Base-by-base conservation (phyloP, 2,329 filamentous ascomycete genomes). In the Pleoardoris graminearum region DNA sequence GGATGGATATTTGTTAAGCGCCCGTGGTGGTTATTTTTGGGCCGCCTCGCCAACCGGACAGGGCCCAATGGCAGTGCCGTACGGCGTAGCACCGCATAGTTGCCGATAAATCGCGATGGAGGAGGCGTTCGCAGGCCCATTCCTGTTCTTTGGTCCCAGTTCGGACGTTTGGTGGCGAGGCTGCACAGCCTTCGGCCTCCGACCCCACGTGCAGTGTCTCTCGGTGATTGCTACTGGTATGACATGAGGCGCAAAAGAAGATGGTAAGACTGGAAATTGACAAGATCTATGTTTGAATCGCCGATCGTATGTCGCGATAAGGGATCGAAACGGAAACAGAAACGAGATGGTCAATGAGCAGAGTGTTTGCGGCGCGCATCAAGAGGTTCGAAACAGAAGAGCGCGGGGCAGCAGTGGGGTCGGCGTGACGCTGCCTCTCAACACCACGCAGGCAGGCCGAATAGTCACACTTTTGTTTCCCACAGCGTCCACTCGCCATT, bases 391-490 rank as follows among this genome's bases (percentile, higher is more conserved):
- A 36, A 48, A 47, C 58, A 36, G 46, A 29, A 22, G n/a, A n/a
- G 41, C 43, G 23, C 29, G 46, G 53, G 54, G 54, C 48, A 48
- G 47, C 51, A 38, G 62, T 54, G 60, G 62, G 61, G 58, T 57
- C 57, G 58, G 62, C 63, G 59, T 60, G 53, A 58, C 63, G 65
- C 63, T 55, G 48, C 44, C 37, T 37, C 44, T 69, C 67, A 71
- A 68, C 68, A 70, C 68, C 68, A 68, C 56, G 57, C 62, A 62
- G 52, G 54, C 59, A 65, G 66, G 62, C 64, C 59, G 61, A 67
- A 52, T 53, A 59, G 54, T 51, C 58, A 63, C 64, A 63, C 60
- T 58, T 50, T 36, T 53, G 65, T 61, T 62, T 52, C 59, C 60
- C 61, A 59, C 59, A 35, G 4, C 50, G 51, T 21, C 41, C 23